Base-by-base conservation (phyloP, 169 alveolate species). In the Plasmodium vinckei region DNA sequence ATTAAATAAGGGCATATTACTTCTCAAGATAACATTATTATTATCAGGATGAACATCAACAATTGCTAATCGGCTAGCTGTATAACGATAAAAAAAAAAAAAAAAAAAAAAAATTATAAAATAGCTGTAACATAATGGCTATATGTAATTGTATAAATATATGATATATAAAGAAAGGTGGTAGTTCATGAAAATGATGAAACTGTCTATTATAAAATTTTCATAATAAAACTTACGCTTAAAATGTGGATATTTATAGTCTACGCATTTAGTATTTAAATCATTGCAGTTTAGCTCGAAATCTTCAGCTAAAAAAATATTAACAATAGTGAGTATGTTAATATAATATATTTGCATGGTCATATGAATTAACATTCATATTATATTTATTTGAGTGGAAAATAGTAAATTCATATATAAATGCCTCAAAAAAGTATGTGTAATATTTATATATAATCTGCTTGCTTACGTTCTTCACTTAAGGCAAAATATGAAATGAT, bases 1-100 rank as follows among this genome's bases (percentile, higher is more conserved):
- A 63, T 75, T 75, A 56, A 75, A 75, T 61, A 75, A 5, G 12
- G 88, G 88, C 12, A 56, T 65, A 25, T 60, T 75, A 39, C 88
- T 75, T 54, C 88, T 75, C 33, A 75, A 27, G 13, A 75, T 3
- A 10, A 46, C 19, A 44, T 75, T 75, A 39, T 75, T 75, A 42
- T 75, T 75, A 44, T 61, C 39, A 5, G 23, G 19, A 56, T 75
- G 46, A 33, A 63, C 75, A 33, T 75, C 88, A 9, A 75, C 75
- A 54, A 75, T 63, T 21, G 2, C 21, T 5, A 75, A 39, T 63
- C 88, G 67, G 2, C 64, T 19, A 33, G 88, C 88, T 75, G 54
- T 51, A 6, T 13, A 25, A 53, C 25, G 25, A 21, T 21, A 33
- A 53, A 51, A 9, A 49, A 12, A 21, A 51, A 21, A 67, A 44